A percentile compares a stretch with the other conserved stretches of the same genome.
phyloP scores from a whole-genome alignment of 2,329 filamentous ascomycete genomes.

The Mollisia scopiformis region DNA sequence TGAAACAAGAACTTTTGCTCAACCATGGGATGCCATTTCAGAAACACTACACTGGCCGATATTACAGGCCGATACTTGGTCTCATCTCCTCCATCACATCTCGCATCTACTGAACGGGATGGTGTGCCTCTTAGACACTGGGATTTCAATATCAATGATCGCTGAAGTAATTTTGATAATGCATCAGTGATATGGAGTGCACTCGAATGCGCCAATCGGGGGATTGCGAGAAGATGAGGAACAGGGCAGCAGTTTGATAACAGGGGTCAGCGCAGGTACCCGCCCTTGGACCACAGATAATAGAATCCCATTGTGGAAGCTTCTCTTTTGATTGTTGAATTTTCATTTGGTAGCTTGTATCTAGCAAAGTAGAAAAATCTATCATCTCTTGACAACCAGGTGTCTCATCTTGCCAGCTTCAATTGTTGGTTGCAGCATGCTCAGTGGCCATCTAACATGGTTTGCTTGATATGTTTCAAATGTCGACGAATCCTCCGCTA shows the following conservation, averaged over 20 bases:
- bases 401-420: neutral
- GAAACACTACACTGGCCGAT: neutral
- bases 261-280: constrained; percentile 23
- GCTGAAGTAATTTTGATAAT: constrained; percentile 14
- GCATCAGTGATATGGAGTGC: neutral
- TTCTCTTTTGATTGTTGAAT: neutral
- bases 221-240: constrained; percentile 6
- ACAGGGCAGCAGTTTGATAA: constrained; percentile 4
- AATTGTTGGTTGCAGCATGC: neutral
- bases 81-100: neutral
- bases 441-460: neutral
- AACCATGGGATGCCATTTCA: constrained; percentile 1
- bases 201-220: constrained; percentile 3
- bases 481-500: neutral
- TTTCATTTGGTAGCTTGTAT: neutral
- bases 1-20: constrained; percentile 7
- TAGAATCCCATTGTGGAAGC: constrained; percentile 13
- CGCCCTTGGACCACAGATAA: constrained; percentile 9
- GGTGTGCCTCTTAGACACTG: neutral
- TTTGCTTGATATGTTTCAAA: constrained; percentile 1
- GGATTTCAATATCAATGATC: constrained; percentile 13
- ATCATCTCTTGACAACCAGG: neutral
- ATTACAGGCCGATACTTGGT: neutral
- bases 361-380: neutral
- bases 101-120: neutral